Evolutionary conservation across 1,139 yeast species (phyloP).

Genomic region (Insectozyma bohioensis): DNA sequence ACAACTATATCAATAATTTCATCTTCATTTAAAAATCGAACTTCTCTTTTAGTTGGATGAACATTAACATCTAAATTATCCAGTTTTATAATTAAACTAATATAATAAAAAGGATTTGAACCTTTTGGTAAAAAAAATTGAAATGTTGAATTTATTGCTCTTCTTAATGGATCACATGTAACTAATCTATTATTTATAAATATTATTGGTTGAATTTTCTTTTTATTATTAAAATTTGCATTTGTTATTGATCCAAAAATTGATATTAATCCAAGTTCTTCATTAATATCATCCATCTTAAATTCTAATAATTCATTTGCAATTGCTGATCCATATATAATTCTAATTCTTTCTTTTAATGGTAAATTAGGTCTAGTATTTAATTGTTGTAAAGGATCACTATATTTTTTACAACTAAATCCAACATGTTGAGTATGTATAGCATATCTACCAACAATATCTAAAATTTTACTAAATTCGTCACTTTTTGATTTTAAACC

Average conservation of each 20-base stretch:
- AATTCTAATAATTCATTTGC: conserved; percentile 58
- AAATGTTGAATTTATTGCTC: conserved; percentile 68
- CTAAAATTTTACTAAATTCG: conserved; percentile 75
- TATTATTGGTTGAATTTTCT: conserved; percentile 65
- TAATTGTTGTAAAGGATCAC: conserved; percentile 61
- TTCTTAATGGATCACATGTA: conserved; percentile 72
- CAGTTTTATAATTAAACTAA: conserved; percentile 66
- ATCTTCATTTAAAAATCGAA: conserved; percentile 80
- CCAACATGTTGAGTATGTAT: conserved; percentile 71
- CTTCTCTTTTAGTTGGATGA: conserved; percentile 95
- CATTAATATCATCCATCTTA: background rate
- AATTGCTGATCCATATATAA: conserved; percentile 68
- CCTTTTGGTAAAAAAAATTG: conserved; percentile 77
- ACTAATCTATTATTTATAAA: conserved; percentile 87
- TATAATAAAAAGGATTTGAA: conserved; percentile 72
- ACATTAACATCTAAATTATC: conserved; percentile 84
- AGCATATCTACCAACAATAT: conserved; percentile 82
- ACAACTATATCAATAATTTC: conserved; percentile 73
- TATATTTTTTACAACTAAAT: conserved; percentile 75
- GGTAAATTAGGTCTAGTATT: conserved; percentile 49
- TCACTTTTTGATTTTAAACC: conserved; percentile 68
- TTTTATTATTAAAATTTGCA: conserved; percentile 71
- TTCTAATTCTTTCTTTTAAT: conserved; percentile 66
- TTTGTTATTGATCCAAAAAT: conserved; percentile 67
- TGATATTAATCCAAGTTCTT: conserved; percentile 42